Conservation (phyloP, 2,329 filamentous ascomycete genomes). For the Colletotrichum caudatum region DNA sequence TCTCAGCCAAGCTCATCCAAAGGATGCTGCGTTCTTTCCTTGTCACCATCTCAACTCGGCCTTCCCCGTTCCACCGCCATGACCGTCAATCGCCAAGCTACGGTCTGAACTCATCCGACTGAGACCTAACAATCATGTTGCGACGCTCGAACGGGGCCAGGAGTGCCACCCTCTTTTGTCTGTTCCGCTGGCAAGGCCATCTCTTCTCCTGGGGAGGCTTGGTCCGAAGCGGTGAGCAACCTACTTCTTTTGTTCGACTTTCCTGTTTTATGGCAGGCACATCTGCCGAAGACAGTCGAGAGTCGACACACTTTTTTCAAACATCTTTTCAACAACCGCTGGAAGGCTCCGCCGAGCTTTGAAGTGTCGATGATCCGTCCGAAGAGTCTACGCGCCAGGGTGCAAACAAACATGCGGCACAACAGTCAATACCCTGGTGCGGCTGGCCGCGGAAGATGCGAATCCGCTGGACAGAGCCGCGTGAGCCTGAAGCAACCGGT, state of each 20-base stretch:
- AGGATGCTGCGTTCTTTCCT: conserved; percentile 34
- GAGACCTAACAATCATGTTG: conserved; percentile 11
- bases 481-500: conserved; percentile 43
- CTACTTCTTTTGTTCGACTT: conserved; percentile 18
- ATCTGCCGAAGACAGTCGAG: conserved; percentile 29
- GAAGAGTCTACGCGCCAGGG: conserved; percentile 41
- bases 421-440: conserved; percentile 1
- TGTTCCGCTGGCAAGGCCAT: conserved; percentile 39
- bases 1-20: conserved; percentile 23
- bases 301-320: background rate
- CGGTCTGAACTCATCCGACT: background rate
- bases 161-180: conserved; percentile 32
- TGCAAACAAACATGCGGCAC: background rate
- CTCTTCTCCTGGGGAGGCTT: background rate
- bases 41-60: conserved; percentile 26
- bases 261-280: conserved; percentile 30
- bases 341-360: conserved; percentile 33
- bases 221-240: conserved; percentile 28
- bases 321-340: conserved; percentile 22
- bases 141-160: conserved; percentile 35
- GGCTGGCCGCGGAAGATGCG: conserved; percentile 34
- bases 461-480: conserved; percentile 43
- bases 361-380: conserved; percentile 45
- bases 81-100: conserved; percentile 4
- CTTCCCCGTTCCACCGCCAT: conserved; percentile 39